Evolutionary conservation across 2,329 filamentous ascomycete genomes (phyloP), one percentile per base, ranked within the genome.

Genomic region (Metarhizium brunneum): DNA sequence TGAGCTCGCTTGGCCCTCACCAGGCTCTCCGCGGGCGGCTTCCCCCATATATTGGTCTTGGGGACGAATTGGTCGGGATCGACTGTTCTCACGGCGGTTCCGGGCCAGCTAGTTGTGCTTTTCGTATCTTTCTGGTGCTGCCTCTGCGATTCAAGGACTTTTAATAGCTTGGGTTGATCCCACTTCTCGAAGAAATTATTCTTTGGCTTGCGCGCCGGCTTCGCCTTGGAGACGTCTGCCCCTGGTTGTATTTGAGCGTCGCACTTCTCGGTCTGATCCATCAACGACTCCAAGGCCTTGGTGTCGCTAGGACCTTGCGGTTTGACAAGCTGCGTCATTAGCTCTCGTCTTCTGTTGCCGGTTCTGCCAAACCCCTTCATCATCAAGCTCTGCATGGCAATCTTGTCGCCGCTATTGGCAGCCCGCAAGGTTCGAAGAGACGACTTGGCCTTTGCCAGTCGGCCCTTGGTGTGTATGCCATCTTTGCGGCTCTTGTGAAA

Each of bases 291-390:
- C 2, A 83, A 64, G 13, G 71, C 70, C 3, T 68, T 61, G 1
- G 76, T 71, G 62, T 77, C 68, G 35, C 61, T 60, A 0, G 77
- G 73, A 2, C 73, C 65, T 6, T 71, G 65, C 0, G 63, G 60
- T 3, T 59, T 61, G 55, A 74, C 59, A 58, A 82, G 67, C 0
- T 71, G 60, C 0, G 67, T 59, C 43, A 80, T 59, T 2, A 86
- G 70, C 52, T 75, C 64, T 14, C 79, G 75, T 47, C 82, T 73
- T 38, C 78, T 71, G 55, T 70, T 72, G 18, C 83, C 83, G 0
- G 67, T 61, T 35, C 82, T 74, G 6, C 79, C 83, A 61, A 84
- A 83, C 1, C 73, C 76, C 20, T 73, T 64, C 47, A 71, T 61
- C 36, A 84, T 69, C 8, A 86, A 66, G 10, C 65, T 69, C 35